Conservation (phyloP, 2,329 filamentous ascomycete genomes). For the Neurospora sp. region DNA sequence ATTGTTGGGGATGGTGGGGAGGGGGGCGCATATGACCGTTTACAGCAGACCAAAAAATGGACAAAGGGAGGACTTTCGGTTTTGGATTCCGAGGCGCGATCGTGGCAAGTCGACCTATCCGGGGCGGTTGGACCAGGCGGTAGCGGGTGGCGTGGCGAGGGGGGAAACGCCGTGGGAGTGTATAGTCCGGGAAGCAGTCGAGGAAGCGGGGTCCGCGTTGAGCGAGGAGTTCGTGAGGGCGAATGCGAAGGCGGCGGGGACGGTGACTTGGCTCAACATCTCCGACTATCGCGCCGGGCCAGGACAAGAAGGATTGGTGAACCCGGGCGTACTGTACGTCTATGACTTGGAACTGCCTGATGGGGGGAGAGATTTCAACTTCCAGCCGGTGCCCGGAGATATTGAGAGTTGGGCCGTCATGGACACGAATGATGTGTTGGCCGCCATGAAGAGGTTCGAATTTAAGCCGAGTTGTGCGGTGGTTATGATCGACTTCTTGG, state of each 20-base stretch:
- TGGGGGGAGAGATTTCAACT: constrained; percentile 40
- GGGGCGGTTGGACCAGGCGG: constrained; percentile 63
- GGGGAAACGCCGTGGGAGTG: constrained; percentile 55
- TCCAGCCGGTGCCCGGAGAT: constrained; percentile 56
- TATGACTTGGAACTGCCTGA: constrained; percentile 50
- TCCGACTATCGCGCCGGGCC: constrained; percentile 48
- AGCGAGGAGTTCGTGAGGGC: constrained; percentile 46
- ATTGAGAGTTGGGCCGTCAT: constrained; percentile 66
- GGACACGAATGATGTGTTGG: constrained; percentile 48
- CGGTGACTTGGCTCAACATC: constrained; percentile 58
- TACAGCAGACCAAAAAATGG: not conserved
- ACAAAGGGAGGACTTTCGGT: constrained; percentile 29
- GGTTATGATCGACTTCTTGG: constrained; percentile 72
- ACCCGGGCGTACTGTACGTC: constrained; percentile 60
- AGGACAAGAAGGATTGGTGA: constrained; percentile 50
- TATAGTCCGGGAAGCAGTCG: constrained; percentile 56
- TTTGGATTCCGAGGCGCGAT: constrained; percentile 61
- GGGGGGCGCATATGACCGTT: constrained; percentile 50
- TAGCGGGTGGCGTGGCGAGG: constrained; percentile 59
- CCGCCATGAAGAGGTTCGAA: constrained; percentile 53
- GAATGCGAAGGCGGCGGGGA: constrained; percentile 43
- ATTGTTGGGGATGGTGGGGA: constrained; percentile 53
- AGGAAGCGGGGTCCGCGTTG: constrained; percentile 54
- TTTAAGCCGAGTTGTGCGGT: constrained; percentile 81
- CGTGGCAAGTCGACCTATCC: constrained; percentile 58